Conservation (phyloP, 192 early-diverging fungal genomes). For the Rhizophagus sp. region DNA sequence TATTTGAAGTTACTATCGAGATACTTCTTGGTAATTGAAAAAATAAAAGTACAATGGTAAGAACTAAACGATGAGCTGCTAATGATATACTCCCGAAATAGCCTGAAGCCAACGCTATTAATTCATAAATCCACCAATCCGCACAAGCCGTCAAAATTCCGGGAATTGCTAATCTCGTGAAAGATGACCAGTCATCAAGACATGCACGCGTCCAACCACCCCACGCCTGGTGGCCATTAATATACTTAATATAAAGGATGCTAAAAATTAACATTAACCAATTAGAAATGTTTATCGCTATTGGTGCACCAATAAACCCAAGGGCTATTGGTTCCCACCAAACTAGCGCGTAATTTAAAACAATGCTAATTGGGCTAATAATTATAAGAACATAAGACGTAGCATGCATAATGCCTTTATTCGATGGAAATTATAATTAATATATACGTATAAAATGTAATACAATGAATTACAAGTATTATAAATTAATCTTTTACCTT, state of each 20-base stretch:
- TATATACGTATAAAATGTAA: background rate
- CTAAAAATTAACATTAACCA: slow-evolving; percentile 69
- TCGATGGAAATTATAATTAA: background rate
- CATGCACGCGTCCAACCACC: slow-evolving; percentile 82
- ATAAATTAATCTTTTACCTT: slow-evolving; percentile 49
- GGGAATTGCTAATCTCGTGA: slow-evolving; percentile 74
- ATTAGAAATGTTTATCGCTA: slow-evolving; percentile 77
- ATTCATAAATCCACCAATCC: slow-evolving; percentile 78
- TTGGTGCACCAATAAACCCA: slow-evolving; percentile 84
- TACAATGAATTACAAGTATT: background rate
- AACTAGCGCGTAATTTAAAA: slow-evolving; percentile 81
- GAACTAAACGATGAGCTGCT: slow-evolving; percentile 81
- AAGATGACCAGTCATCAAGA: slow-evolving; percentile 57
- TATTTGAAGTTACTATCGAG: slow-evolving; percentile 75
- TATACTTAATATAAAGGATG: slow-evolving; percentile 61
- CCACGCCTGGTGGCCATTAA: slow-evolving; percentile 77
- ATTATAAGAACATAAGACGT: slow-evolving; percentile 71
- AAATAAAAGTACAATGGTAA: slow-evolving; percentile 70
- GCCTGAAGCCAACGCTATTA: slow-evolving; percentile 74
- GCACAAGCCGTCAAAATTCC: slow-evolving; percentile 79
- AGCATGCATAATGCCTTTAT: slow-evolving; percentile 69
- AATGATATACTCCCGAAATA: slow-evolving; percentile 72
- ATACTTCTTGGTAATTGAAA: slow-evolving; percentile 82
- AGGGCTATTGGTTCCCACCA: slow-evolving; percentile 65
- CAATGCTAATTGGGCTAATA: slow-evolving; percentile 70